phyloP scores from a whole-genome alignment of 2,329 filamentous ascomycete species.

The Cladorrhinum sp. region DNA sequence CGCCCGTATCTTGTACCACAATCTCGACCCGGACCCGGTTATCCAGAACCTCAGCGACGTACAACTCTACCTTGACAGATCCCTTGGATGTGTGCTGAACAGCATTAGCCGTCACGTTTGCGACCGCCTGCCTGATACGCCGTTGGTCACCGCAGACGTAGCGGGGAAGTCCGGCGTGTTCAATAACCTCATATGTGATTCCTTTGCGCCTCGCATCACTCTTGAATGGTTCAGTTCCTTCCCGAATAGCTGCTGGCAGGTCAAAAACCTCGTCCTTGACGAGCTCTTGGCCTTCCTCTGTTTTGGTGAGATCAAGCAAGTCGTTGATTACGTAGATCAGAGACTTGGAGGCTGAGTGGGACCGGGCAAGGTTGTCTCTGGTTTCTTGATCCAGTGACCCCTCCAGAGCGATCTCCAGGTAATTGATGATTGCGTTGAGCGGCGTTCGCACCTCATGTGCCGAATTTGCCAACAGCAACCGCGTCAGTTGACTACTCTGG shows the following conservation, averaged over 20 bases:
- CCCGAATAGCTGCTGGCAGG: slow-evolving; percentile 65
- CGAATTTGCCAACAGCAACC: slow-evolving; percentile 77
- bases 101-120: slow-evolving; percentile 81
- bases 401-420: slow-evolving; percentile 85
- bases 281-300: slow-evolving; percentile 74
- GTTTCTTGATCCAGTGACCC: slow-evolving; percentile 77
- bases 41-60: slow-evolving; percentile 53
- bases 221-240: slow-evolving; percentile 72
- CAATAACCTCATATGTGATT: slow-evolving; percentile 65
- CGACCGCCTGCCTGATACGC: slow-evolving; percentile 76
- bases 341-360: slow-evolving; percentile 88
- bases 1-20: slow-evolving; percentile 62
- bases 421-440: slow-evolving; percentile 91
- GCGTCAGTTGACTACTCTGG: slow-evolving; percentile 77
- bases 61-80: slow-evolving; percentile 67
- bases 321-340: slow-evolving; percentile 94
- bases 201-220: slow-evolving; percentile 74
- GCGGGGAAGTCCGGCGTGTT: slow-evolving; percentile 66
- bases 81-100: slow-evolving; percentile 72
- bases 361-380: slow-evolving; percentile 76
- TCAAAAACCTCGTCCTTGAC: slow-evolving; percentile 81
- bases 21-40: slow-evolving; percentile 68
- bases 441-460: slow-evolving; percentile 90
- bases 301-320: slow-evolving; percentile 81
- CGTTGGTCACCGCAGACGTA: slow-evolving; percentile 76